Base-by-base conservation (phyloP, 2,329 filamentous ascomycete genomes). In the Colletotrichum paranaense region DNA sequence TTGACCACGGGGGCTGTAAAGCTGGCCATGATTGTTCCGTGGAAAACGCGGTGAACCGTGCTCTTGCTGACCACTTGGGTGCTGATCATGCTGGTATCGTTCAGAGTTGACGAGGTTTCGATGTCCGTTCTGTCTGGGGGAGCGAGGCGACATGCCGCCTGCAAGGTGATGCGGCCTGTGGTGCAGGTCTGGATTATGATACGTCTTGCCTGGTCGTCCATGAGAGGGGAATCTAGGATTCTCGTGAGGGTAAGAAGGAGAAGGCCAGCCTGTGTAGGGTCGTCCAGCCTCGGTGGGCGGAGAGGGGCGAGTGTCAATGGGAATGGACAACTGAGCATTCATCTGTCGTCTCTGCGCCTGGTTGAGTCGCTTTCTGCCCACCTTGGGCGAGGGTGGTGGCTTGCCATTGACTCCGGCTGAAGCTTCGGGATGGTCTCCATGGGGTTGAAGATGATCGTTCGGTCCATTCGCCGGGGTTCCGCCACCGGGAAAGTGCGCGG, bases 321-420 rank as follows among this genome's bases (percentile, higher is more conserved):
- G 85, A 58, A 92, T 87, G 0, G 88, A 86, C 22, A 91, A 77
- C 75, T 92, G 88, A 5, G 89, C 85, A 68, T 86, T 91, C 88
- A 91, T 90, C 77, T 92, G 89, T 26, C 90, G 87, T 62, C 90
- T 85, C 76, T 92, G 89, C 1, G 90, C 90, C 78, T 92, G 91
- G 73, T 92, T 92, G 3, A 84, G 87, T 26, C 90, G 88, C 76
- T 87, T 90, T 76, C 84, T 83, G 63, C 76, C 73, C n/a, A 78
- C 68, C 66, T 81, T 85, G 75, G 76, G 78, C 5, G 76, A 65
- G n/a, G 53, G 49, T 12, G 68, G 71, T 8, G 71, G 53, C 46
- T 87, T 90, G 75, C 83, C 83, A 63, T 76, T 75, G 16, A 78
- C 62, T 59, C 81, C 84, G 75, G 75, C 76, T 6, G 75, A 55